Evolutionary conservation across 2,329 filamentous ascomycete species (phyloP), one percentile per base, ranked within the genome.

Genomic region (Sporothrix phasma): DNA sequence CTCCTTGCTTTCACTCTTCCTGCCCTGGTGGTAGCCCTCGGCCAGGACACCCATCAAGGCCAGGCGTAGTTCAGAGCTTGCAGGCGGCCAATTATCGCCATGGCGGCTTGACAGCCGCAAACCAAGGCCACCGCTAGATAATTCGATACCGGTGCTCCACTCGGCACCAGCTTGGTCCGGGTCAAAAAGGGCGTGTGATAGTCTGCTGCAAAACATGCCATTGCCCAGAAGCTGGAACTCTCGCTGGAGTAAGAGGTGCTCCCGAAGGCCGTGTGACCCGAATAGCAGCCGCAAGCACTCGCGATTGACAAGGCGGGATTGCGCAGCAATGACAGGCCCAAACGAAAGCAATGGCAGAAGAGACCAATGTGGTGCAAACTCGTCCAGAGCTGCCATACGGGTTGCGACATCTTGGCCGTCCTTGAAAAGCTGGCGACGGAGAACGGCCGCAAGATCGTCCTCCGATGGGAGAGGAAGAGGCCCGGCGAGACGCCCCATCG

Each of bases 41-140:
- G 83, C 82, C 6, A 97, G 77, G 0, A 97, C 83, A 0, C 91
- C 92, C 82, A 92, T 95, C 19, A 99, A 79, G 0, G 90, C 90
- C 5, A 97, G 80, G 10, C 92, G 85, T n/a, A 99, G 77, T 73
- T 97, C 94, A 0, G 92, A 97, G 73, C 90, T 95, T 26, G 92
- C 92, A 4, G 94, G 94, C 29, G 94, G 94, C 94, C 94, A 97
- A 37, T 82, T 90, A 63, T 90, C 86, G 15, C 34, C 39, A n/a
- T 51, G 51, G 70, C 91, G 84, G 2, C 84, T 85, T n/a, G 89
- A 89, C 0, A 97, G 79, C 46, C 92, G 88, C 46, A 97, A 79
- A 0, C 94, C 93, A 80, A 96, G 93, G 65, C 86, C 83, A 66
- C 86, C 83, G 58, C 89, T 87, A 53, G 84, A 84, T 8, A 86